These are phyloP conservation scores for Sporothrix brasiliensis DNA, from an alignment of 2,329 filamentous ascomycete genomes.

Conservation along the genomic window DNA sequence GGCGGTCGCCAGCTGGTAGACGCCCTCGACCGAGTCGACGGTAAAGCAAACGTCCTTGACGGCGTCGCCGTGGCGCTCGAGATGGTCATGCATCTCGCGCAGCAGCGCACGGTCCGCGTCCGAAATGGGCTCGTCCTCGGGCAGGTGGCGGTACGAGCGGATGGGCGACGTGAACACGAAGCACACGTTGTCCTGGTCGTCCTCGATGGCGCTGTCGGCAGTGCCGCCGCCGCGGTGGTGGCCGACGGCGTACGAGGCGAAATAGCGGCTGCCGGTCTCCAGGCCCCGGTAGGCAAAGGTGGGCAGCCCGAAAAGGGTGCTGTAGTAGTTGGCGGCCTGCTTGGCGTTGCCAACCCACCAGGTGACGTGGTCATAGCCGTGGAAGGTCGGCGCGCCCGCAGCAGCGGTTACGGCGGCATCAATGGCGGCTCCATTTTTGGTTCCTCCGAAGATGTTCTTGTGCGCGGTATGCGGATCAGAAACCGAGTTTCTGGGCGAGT, in stretches of 20 bases:
- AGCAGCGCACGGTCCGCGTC: conserved; percentile 67
- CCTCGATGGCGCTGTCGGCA: conserved; percentile 42
- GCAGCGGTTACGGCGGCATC: conserved; percentile 3
- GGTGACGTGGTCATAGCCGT: conserved; percentile 88
- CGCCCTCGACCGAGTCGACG: conserved; percentile 82
- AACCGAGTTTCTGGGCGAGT: conserved; percentile 50
- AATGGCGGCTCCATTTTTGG: conserved; percentile 19
- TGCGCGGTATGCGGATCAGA: conserved; percentile 53
- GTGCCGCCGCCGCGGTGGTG: conserved; percentile 51
- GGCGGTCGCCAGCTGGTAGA: conserved; percentile 73
- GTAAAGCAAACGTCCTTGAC: conserved; percentile 96
- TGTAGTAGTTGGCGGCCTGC: conserved; percentile 88
- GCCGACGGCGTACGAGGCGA: conserved; percentile 81
- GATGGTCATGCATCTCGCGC: conserved; percentile 75
- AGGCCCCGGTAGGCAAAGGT: conserved; percentile 82
- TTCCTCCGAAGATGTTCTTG: conserved; percentile 45
- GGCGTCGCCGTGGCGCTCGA: conserved; percentile 86
- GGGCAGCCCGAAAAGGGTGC: conserved; percentile 82
- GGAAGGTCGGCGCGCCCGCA: conserved; percentile 57
- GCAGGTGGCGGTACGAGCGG: conserved; percentile 60
- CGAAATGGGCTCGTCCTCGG: conserved; percentile 63
- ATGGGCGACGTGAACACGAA: conserved; percentile 86
- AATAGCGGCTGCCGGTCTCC: conserved; percentile 79
- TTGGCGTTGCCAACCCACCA: conserved; percentile 98
- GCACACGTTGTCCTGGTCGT: conserved; percentile 59